These are phyloP conservation scores for Globisporangium middletonii DNA, from an alignment of 352 stramenopile species.

Conservation along the genomic window DNA sequence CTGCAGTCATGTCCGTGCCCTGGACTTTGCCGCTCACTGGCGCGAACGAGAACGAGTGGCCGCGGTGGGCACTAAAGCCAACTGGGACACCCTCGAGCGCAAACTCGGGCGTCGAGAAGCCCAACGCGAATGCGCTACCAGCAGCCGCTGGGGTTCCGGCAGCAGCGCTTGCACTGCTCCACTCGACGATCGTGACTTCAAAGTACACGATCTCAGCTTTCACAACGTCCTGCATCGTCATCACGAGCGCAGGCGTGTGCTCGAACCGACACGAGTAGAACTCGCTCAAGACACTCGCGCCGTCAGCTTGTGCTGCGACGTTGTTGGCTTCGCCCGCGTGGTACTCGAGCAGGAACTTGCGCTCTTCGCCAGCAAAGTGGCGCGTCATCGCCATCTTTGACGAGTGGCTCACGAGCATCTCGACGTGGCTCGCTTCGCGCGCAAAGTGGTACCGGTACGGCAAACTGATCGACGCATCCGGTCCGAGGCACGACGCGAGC, in stretches of 20 bases:
- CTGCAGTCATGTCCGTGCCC: constrained; percentile 37
- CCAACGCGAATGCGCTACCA: constrained; percentile 33
- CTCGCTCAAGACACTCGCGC: constrained; percentile 15
- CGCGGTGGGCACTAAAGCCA: constrained; percentile 29
- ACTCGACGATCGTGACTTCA: constrained; percentile 70
- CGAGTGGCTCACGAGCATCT: constrained; percentile 78
- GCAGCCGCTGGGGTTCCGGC: background rate
- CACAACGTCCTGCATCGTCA: constrained; percentile 58
- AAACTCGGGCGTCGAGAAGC: constrained; percentile 63
- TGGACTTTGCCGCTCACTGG: constrained; percentile 66
- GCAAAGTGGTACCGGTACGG: constrained; percentile 77
- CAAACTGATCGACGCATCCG: constrained; percentile 51
- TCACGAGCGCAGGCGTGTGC: constrained; percentile 61
- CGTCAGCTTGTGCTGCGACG: constrained; percentile 1
- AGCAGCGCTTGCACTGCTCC: constrained; percentile 20
- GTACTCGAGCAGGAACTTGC: constrained; percentile 71
- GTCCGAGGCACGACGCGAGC: constrained; percentile 43
- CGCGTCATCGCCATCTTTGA: constrained; percentile 73
- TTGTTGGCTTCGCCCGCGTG: constrained; percentile 32
- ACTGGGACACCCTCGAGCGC: constrained; percentile 61
- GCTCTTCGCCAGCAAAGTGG: constrained; percentile 69
- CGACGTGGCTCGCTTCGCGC: constrained; percentile 39
- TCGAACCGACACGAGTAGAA: constrained; percentile 81
- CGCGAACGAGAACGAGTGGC: constrained; percentile 62
- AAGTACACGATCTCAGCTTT: constrained; percentile 83